These are phyloP conservation scores for Debaryomycetaceae sp. DNA, from an alignment of 1,139 yeast species.

Conservation along the genomic window DNA sequence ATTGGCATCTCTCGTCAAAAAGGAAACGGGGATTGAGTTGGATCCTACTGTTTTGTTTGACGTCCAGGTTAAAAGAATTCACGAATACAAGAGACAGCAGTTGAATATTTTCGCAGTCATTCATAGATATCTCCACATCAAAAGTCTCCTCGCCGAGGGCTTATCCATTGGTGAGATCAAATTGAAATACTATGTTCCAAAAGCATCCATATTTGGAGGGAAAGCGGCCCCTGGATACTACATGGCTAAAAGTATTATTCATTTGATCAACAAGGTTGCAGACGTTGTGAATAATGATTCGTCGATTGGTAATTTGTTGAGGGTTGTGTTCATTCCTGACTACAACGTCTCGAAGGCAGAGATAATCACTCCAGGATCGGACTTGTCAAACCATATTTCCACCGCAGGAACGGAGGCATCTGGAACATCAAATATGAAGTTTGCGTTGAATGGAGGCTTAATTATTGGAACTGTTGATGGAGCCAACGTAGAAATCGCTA, in stretches of 20 bases:
- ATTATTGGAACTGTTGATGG: slow-evolving; percentile 97
- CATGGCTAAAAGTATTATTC: slow-evolving; percentile 89
- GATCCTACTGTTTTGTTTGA: slow-evolving; percentile 79
- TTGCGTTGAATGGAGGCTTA: slow-evolving; percentile 89
- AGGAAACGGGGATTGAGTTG: slow-evolving; percentile 64
- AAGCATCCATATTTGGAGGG: slow-evolving; percentile 86
- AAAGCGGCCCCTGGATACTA: slow-evolving; percentile 96
- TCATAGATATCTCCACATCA: slow-evolving; percentile 74
- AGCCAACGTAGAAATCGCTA: slow-evolving; percentile 91
- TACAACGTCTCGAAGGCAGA: slow-evolving; percentile 94
- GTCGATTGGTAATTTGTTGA: slow-evolving; percentile 70
- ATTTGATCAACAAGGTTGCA: slow-evolving; percentile 77
- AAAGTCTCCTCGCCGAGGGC: slow-evolving; percentile 54
- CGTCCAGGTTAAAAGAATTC: slow-evolving; percentile 91
- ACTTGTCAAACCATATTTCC: slow-evolving; percentile 90
- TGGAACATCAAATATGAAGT: slow-evolving; percentile 95
- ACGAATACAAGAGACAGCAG: slow-evolving; percentile 95
- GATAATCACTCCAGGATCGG: slow-evolving; percentile 85
- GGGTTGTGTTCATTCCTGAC: slow-evolving; percentile 87
- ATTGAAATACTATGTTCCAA: slow-evolving; percentile 59
- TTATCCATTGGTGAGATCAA: slow-evolving; percentile 55
- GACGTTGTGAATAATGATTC: slow-evolving; percentile 75
- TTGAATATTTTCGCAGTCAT: slow-evolving; percentile 87
- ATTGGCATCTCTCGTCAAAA: slow-evolving; percentile 67
- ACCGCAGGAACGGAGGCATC: slow-evolving; percentile 98